phyloP scores from a whole-genome alignment of 2,329 filamentous ascomycete species.

The Talaromyces rugulosus region DNA sequence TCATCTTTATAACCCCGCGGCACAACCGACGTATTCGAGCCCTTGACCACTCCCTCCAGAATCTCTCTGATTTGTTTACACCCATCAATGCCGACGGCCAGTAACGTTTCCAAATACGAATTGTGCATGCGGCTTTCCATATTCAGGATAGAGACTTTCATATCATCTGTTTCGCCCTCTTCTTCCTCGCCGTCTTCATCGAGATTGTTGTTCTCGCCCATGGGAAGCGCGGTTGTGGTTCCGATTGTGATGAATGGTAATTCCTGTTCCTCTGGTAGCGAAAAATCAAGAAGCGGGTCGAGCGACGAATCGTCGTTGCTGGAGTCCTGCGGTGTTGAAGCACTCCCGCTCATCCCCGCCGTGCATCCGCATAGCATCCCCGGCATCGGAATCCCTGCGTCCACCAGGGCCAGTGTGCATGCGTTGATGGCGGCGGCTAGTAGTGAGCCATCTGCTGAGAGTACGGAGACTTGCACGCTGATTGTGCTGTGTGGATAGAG shows the following conservation, averaged over 20 bases:
- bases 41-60: conserved; percentile 68
- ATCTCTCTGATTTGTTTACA: conserved; percentile 81
- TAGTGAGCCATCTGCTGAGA: conserved; percentile 84
- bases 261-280: conserved; percentile 58
- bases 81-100: conserved; percentile 86
- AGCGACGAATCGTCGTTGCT: conserved; percentile 32
- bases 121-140: conserved; percentile 89
- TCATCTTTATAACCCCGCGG: not conserved
- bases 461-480: conserved; percentile 75
- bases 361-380: conserved; percentile 89
- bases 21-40: conserved; percentile 23
- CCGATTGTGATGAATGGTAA: conserved; percentile 83
- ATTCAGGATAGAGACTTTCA: conserved; percentile 69
- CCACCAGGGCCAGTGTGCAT: conserved; percentile 82
- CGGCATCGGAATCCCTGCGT: conserved; percentile 92
- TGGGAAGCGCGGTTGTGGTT: conserved; percentile 48
- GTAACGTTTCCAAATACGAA: conserved; percentile 77
- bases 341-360: conserved; percentile 61
- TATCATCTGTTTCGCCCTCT: conserved; percentile 30
- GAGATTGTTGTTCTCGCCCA: conserved; percentile 37
- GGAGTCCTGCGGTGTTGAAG: conserved; percentile 37
- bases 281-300: conserved; percentile 42
- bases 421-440: conserved; percentile 90
- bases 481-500: conserved; percentile 88
- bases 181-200: not conserved